Base-by-base conservation (phyloP, 2,329 filamentous ascomycete genomes). In the Dothideomycetidae sp. region DNA sequence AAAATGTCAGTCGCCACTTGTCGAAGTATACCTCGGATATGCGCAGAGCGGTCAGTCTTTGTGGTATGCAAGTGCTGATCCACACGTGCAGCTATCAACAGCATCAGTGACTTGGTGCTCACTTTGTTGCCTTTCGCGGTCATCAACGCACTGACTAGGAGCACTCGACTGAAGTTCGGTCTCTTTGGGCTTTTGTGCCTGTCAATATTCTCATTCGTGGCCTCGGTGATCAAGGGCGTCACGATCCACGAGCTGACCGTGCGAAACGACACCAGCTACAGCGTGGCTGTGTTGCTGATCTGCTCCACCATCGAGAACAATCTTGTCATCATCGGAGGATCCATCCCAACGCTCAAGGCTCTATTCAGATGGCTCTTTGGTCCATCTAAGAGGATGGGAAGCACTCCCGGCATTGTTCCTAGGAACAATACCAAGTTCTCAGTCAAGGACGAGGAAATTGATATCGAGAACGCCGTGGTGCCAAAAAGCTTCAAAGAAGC, bases 271-370 rank as follows among this genome's bases (percentile, higher is more conserved):
- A 7, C n/a, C 21, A 26, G 21, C 21, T 26, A 26, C 21, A 26
- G n/a, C 21, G n/a, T 26, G 21, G 21, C 21, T 26, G 7, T 26
- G 7, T n/a, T 26, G 7, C 7, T 7, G 7, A 26, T 26, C n/a
- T 26, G 21, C 21, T 26, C 7, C n/a, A n/a, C 21, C 3, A 41
- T 55, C 34, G 52, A 55, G 36, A 43, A 53, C 28, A 54, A 54
- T 40, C 64, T 53, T 14, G 51, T 55, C 33, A 53, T 55, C 26
- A 50, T 53, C 21, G 45, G 47, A 15, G 46, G 50, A 5, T 52
- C 51, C 1, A 44, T 53, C 5, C 51, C 52, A 2, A 40, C 53
- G 3, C 37, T 55, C 2, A 45, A 51, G 9, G 47, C 50, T 3
- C 38, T 53, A 1, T 50, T 50, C 44, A 43, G 33, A 33, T 32